A percentile compares a stretch with the other conserved stretches of the same genome.
Conservation (phyloP, 169 alveolate species). For the Cryptosporidium bovis region DNA sequence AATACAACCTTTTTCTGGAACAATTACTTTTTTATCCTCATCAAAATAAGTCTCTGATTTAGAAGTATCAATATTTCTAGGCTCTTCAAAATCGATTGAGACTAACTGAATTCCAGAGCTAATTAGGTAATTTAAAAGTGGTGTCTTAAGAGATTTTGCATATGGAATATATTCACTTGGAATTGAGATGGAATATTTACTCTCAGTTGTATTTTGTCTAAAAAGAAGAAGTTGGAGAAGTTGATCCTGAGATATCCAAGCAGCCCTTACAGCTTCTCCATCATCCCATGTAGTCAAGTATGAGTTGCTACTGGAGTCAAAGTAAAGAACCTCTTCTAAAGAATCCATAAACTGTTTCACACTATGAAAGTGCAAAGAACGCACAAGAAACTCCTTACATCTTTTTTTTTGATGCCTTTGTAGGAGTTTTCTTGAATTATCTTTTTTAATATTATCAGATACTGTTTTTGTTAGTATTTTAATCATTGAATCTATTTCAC, state of each 20-base stretch:
- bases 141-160: slow-evolving; percentile 43
- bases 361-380: slow-evolving; percentile 55
- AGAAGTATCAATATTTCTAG: neutral
- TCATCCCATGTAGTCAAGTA: slow-evolving; percentile 74
- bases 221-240: slow-evolving; percentile 62
- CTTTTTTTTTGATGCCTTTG: slow-evolving; percentile 58
- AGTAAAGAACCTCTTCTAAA: slow-evolving; percentile 59
- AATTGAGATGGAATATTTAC: slow-evolving; percentile 55
- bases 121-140: slow-evolving; percentile 11
- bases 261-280: slow-evolving; percentile 66
- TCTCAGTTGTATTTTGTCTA: slow-evolving; percentile 56
- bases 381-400: slow-evolving; percentile 39
- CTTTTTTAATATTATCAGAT: slow-evolving; percentile 11
- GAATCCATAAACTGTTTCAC: slow-evolving; percentile 70
- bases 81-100: neutral
- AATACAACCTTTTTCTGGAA: slow-evolving; percentile 50
- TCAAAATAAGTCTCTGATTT: neutral
- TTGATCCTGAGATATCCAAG: slow-evolving; percentile 71
- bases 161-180: slow-evolving; percentile 63
- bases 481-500: slow-evolving; percentile 42
- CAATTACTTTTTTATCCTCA: neutral
- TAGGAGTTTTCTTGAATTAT: slow-evolving; percentile 41
- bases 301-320: slow-evolving; percentile 20
- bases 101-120: slow-evolving; percentile 32
- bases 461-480: neutral